phyloP scores from a whole-genome alignment of 163 green algal genomes.

The Coccomyxa subellipsoidea region DNA sequence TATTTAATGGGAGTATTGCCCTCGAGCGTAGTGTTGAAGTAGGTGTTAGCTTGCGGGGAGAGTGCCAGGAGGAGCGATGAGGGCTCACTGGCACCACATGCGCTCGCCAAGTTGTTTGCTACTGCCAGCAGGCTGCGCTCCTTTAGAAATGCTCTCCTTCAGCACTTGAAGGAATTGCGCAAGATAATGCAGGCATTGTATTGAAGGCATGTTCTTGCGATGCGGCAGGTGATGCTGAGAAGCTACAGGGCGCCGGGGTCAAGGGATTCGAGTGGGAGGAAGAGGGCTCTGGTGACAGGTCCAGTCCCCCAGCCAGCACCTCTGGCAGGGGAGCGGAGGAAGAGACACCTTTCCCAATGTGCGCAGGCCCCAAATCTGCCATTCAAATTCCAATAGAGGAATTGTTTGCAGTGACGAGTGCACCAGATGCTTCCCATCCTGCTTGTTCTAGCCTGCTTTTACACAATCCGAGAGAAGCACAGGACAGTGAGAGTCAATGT shows the following conservation, averaged over 20 bases:
- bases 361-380: too few relatives aligned
- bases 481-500: too few relatives aligned
- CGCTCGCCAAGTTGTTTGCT: too few relatives aligned
- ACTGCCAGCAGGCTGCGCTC: too few relatives aligned
- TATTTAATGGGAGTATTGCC: too few relatives aligned
- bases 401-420: not conserved
- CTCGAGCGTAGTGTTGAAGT: too few relatives aligned
- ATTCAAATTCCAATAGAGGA: not conserved
- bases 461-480: too few relatives aligned
- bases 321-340: not conserved
- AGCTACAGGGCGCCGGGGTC: not conserved
- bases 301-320: not conserved
- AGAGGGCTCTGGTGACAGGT: not conserved
- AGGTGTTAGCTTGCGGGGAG: too few relatives aligned
- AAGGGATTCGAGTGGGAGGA: not conserved
- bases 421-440: not conserved
- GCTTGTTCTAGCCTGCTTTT: too few relatives aligned
- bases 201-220: not conserved
- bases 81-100: too few relatives aligned
- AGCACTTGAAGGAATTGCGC: not conserved
- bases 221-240: not conserved
- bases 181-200: not conserved
- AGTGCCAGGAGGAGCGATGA: too few relatives aligned
- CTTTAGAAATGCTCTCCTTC: too few relatives aligned
- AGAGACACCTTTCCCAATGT: not conserved